phyloP scores from a whole-genome alignment of 208 protist species.

The Leishmania tarentolae region DNA sequence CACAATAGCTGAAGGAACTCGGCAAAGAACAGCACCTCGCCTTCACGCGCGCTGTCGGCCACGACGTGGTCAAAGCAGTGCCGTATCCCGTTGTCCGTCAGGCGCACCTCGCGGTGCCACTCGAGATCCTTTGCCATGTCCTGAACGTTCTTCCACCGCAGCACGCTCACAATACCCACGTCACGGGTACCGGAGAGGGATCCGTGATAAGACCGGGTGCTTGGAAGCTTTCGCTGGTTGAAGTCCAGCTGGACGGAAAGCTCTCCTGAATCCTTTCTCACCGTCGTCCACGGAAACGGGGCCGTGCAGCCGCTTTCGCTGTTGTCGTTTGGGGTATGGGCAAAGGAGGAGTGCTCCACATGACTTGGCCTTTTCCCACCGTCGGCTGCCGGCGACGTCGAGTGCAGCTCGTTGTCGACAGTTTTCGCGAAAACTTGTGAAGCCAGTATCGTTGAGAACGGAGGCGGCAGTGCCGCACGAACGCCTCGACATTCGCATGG shows the following conservation, averaged over 20 bases:
- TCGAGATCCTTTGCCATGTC: slow-evolving; percentile 53
- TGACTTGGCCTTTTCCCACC: slow-evolving; percentile 11
- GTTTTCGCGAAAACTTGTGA: slow-evolving; percentile 22
- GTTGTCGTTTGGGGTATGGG: slow-evolving; percentile 9
- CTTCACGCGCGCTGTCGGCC: slow-evolving; percentile 50
- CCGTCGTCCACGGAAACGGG: neutral
- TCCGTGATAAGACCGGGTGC: neutral
- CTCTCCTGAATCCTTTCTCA: neutral
- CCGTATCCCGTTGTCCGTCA: slow-evolving; percentile 29
- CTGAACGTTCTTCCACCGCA: slow-evolving; percentile 44
- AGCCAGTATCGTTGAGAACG: slow-evolving; percentile 31
- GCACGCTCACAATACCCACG: slow-evolving; percentile 69
- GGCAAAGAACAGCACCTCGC: slow-evolving; percentile 59
- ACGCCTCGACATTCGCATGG: slow-evolving; percentile 66
- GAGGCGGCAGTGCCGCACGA: slow-evolving; percentile 49
- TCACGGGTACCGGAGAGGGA: slow-evolving; percentile 22
- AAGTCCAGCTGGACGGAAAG: neutral
- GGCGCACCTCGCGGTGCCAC: slow-evolving; percentile 33
- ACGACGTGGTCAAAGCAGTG: slow-evolving; percentile 45
- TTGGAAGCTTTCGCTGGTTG: neutral
- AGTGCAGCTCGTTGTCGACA: slow-evolving; percentile 13
- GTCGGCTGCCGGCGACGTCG: slow-evolving; percentile 4
- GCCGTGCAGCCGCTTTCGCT: slow-evolving; percentile 9
- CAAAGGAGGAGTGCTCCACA: slow-evolving; percentile 15
- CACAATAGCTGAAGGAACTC: slow-evolving; percentile 76